Evolutionary conservation across 1,139 yeast species (phyloP).

Genomic region (Yamadazyma jaroonii): DNA sequence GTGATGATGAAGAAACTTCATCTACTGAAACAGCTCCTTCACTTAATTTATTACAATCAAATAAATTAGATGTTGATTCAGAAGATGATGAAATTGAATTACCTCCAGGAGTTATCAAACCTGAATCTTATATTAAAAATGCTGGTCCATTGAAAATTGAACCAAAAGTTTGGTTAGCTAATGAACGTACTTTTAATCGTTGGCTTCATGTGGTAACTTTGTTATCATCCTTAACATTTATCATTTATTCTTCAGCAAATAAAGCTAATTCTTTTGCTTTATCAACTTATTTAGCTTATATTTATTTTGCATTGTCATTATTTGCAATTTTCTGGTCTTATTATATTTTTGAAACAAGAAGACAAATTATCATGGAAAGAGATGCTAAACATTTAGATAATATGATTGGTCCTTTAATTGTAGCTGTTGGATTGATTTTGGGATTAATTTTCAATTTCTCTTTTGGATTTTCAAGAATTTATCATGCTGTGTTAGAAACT

Average conservation of each 20-base stretch:
- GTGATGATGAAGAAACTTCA: constrained; percentile 27
- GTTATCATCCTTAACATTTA: constrained; percentile 81
- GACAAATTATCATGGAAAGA: constrained; percentile 72
- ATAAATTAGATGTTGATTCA: constrained; percentile 64
- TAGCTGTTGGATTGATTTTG: constrained; percentile 65
- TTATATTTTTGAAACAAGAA: constrained; percentile 66
- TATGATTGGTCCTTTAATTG: constrained; percentile 80
- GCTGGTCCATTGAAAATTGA: constrained; percentile 92
- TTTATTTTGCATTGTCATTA: constrained; percentile 75
- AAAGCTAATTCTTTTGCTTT: constrained; percentile 55
- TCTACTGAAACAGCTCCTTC: constrained; percentile 30
- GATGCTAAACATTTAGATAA: constrained; percentile 88
- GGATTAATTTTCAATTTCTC: constrained; percentile 73
- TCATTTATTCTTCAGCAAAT: constrained; percentile 75
- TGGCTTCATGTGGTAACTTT: constrained; percentile 94
- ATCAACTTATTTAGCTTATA: constrained; percentile 68
- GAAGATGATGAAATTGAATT: constrained; percentile 82
- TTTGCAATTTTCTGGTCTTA: constrained; percentile 92
- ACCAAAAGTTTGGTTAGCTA: constrained; percentile 97
- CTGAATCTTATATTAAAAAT: constrained; percentile 74
- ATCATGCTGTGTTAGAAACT: constrained; percentile 13
- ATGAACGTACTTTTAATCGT: constrained; percentile 93
- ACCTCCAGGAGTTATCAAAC: constrained; percentile 88
- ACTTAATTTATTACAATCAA: constrained; percentile 9
- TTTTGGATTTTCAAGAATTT: constrained; percentile 52